Evolutionary conservation across 139 green algal species (phyloP).

Genomic region (Mesotaenium endlicherianum): DNA sequence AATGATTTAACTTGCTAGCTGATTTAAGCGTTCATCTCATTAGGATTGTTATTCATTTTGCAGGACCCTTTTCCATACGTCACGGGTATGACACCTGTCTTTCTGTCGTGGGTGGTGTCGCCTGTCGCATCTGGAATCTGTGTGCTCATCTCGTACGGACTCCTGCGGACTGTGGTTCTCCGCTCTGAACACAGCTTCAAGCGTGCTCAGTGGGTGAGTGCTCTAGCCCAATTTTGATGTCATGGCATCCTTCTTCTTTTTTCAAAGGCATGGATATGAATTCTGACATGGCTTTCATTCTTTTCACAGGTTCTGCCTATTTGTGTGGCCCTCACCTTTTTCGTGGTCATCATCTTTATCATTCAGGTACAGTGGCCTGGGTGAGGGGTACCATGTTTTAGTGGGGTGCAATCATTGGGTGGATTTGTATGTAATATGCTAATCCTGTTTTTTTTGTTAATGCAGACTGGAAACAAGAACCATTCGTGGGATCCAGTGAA

Average conservation of each 20-base stretch:
- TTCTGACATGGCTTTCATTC: background rate
- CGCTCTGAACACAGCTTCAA: slow-evolving; percentile 2
- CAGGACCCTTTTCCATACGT: slow-evolving; percentile 5
- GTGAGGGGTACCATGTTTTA: too few species aligned
- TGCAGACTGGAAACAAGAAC: slow-evolving; percentile 20
- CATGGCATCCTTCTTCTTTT: background rate
- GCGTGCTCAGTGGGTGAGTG: background rate
- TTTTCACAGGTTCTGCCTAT: background rate
- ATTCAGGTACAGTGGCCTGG: too few species aligned
- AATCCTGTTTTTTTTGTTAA: too few species aligned
- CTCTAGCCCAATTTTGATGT: background rate
- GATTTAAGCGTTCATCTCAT: too few species aligned
- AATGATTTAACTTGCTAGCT: too few species aligned
- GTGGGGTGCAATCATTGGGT: too few species aligned
- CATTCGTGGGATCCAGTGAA: background rate
- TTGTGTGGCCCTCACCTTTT: background rate
- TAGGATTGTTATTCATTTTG: too few species aligned
- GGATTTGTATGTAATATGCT: too few species aligned
- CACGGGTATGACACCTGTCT: background rate
- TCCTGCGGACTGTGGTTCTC: slow-evolving; percentile 5
- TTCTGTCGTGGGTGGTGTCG: slow-evolving; percentile 40
- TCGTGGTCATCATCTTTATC: background rate
- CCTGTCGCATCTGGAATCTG: slow-evolving; percentile 10
- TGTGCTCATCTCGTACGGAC: background rate
- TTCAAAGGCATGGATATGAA: background rate